A percentile compares a stretch with the other conserved stretches of the same genome.
phyloP scores from a whole-genome alignment of 1,139 yeast genomes.

The Yamadazyma songkhlaensis region DNA sequence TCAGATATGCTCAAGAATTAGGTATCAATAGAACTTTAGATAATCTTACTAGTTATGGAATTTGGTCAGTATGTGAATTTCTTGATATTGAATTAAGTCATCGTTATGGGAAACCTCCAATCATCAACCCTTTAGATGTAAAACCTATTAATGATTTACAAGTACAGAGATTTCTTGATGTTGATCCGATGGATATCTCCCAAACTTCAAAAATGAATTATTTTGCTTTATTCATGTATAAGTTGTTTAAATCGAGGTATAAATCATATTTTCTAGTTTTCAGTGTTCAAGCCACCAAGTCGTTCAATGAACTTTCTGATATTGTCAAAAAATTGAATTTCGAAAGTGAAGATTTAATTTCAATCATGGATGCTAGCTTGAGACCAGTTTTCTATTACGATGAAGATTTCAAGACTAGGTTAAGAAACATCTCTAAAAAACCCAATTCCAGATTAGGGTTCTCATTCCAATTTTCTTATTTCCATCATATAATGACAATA shows the following conservation, averaged over 20 bases:
- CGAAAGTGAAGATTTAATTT: background rate
- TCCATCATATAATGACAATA: background rate
- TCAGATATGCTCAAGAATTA: conserved; percentile 58
- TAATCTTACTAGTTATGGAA: conserved; percentile 41
- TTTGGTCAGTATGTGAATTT: conserved; percentile 57
- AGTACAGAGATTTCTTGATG: background rate
- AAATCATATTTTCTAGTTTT: conserved; percentile 1
- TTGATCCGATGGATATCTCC: background rate
- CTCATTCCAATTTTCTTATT: background rate
- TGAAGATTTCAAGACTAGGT: background rate
- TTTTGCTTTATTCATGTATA: background rate
- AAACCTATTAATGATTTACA: background rate
- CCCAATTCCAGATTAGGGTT: background rate
- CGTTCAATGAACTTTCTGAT: background rate
- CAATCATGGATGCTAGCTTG: background rate
- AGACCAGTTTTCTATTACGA: background rate
- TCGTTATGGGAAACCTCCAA: conserved; percentile 59
- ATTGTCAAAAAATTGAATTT: background rate
- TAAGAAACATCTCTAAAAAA: background rate
- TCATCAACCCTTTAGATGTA: conserved; percentile 10
- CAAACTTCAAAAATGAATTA: background rate
- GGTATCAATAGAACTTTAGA: conserved; percentile 54
- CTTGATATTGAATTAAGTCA: conserved; percentile 55
- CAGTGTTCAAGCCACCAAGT: background rate
- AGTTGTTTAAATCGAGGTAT: background rate